Conservation (phyloP, 305 asterid species). For the Plantago coronopus region DNA sequence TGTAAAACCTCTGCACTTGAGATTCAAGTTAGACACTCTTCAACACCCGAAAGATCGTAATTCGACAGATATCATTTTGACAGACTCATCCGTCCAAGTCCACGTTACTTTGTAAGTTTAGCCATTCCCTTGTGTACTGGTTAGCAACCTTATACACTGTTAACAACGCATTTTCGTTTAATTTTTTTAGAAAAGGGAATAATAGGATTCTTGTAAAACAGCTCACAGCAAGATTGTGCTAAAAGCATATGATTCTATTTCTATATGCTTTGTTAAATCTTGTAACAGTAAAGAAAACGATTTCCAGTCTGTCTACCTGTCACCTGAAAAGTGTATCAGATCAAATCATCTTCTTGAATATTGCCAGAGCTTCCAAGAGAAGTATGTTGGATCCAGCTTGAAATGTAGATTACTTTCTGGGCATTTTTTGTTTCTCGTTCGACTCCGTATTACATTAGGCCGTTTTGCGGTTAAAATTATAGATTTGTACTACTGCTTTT, state of each 20-base stretch:
- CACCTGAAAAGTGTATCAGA: too few species aligned
- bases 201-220: background rate
- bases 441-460: too few species aligned
- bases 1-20: slow-evolving; percentile 60
- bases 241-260: background rate
- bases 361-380: too few species aligned
- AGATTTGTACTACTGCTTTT: too few species aligned
- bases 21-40: slow-evolving; percentile 49
- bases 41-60: slow-evolving; percentile 62
- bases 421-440: too few species aligned
- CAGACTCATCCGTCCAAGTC: slow-evolving; percentile 56
- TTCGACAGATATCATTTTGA: slow-evolving; percentile 44
- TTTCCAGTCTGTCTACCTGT: too few species aligned
- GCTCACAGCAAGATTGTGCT: background rate
- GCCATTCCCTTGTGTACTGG: slow-evolving; percentile 6
- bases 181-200: background rate
- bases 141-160: background rate
- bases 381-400: too few species aligned
- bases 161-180: slow-evolving; percentile 2
- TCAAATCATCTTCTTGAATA: too few species aligned
- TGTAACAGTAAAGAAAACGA: too few species aligned
- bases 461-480: too few species aligned
- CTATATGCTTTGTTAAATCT: background rate
- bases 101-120: slow-evolving; percentile 39
- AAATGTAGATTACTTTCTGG: too few species aligned